A percentile compares a stretch with the other conserved stretches of the same genome.
Conservation (phyloP, 2,329 filamentous ascomycete genomes). For the Penicillium sp. region DNA sequence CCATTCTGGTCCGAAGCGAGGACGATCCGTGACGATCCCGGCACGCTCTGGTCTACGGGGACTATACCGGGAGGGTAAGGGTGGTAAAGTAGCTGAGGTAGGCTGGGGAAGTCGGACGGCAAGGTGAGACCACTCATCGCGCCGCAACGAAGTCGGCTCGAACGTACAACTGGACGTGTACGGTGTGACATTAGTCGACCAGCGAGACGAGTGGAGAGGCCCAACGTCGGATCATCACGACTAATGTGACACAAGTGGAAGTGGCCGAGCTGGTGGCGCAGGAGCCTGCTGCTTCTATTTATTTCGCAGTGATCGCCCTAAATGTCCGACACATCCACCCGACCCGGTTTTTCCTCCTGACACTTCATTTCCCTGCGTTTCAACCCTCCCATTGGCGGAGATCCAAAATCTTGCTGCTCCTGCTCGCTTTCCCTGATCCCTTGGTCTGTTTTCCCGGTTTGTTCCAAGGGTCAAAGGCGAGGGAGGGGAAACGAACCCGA, state of each 20-base stretch:
- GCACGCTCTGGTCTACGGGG: not conserved
- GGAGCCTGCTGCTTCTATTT: not conserved
- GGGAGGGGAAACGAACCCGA: not conserved
- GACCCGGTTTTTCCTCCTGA: slow-evolving; percentile 6
- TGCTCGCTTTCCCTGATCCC: not conserved
- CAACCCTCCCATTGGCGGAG: not conserved
- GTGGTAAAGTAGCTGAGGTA: not conserved
- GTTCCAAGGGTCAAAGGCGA: not conserved
- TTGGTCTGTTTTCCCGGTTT: too few relatives aligned
- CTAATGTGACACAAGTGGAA: slow-evolving; percentile 20
- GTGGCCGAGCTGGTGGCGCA: slow-evolving; percentile 11
- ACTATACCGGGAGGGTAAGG: not conserved
- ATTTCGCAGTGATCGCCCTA: slow-evolving; percentile 16
- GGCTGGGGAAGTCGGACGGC: not conserved
- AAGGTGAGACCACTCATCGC: not conserved
- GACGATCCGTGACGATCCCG: slow-evolving; percentile 18
- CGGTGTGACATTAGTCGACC: not conserved
- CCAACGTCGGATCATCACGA: slow-evolving; percentile 20
- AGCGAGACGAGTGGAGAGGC: slow-evolving; percentile 2
- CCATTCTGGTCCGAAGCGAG: slow-evolving; percentile 14
- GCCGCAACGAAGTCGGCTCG: not conserved
- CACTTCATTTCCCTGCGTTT: slow-evolving; percentile 9
- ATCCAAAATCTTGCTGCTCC: slow-evolving; percentile 1
- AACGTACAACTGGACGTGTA: not conserved
- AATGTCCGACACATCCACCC: slow-evolving; percentile 20